Conservation (phyloP, 345 rosid species). For the Moricandia moricandioides region DNA sequence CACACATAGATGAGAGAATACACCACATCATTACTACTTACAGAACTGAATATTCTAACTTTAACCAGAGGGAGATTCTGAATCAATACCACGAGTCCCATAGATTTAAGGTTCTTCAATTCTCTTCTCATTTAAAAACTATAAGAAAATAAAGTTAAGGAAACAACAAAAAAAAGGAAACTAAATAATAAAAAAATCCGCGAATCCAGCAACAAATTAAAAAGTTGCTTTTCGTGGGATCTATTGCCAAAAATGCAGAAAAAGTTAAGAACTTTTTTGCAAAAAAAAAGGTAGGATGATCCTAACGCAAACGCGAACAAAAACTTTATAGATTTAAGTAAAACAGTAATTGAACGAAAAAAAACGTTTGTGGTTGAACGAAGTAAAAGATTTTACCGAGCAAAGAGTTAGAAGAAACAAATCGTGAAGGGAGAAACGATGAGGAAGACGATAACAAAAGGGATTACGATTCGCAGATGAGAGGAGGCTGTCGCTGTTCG, state of each 20-base stretch:
- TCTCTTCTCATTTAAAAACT: neutral
- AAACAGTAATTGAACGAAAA: neutral
- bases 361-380: neutral
- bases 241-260: conserved; percentile 25
- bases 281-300: conserved; percentile 7
- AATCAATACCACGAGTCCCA: neutral
- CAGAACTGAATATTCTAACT: neutral
- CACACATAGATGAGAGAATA: neutral
- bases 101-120: conserved; percentile 8
- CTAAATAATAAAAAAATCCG: neutral
- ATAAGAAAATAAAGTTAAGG: neutral
- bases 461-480: conserved; percentile 21
- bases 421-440: neutral
- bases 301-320: neutral
- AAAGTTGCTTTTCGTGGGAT: conserved; percentile 3
- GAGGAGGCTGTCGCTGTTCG: neutral
- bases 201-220: neutral
- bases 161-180: neutral
- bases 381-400: conserved; percentile 18
- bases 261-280: conserved; percentile 28
- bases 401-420: conserved; percentile 5
- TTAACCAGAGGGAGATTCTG: neutral
- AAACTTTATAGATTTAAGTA: neutral
- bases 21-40: neutral
- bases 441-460: conserved; percentile 29